Evolutionary conservation across 352 stramenopile species (phyloP).

Genomic region (Phytopythium chamaehyphon): DNA sequence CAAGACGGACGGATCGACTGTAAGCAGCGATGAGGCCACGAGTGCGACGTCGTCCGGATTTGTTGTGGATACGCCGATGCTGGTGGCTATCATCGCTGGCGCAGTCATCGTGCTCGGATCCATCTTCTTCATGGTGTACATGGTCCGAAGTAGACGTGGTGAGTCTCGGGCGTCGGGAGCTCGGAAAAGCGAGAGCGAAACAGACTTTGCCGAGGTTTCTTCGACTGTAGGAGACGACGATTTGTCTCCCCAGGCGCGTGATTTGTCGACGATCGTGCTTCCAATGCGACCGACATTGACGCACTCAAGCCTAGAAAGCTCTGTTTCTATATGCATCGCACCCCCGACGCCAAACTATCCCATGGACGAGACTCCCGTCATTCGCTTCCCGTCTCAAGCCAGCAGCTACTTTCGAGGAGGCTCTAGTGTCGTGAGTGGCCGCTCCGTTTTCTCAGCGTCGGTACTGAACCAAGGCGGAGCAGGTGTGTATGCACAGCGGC

Average conservation of each 20-base stretch:
- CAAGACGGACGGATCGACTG: not conserved
- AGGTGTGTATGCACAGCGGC: not conserved
- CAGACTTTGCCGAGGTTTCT: constrained; percentile 15
- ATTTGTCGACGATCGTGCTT: constrained; percentile 18
- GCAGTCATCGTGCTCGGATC: constrained; percentile 11
- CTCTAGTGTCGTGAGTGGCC: constrained; percentile 9
- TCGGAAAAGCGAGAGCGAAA: constrained; percentile 12
- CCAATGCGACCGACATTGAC: constrained; percentile 7
- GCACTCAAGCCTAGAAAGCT: not conserved
- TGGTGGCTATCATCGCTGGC: constrained; percentile 13
- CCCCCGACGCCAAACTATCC: not conserved
- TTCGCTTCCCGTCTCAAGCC: constrained; percentile 3
- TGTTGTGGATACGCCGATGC: constrained; percentile 1
- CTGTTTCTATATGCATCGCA: not conserved
- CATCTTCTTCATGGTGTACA: constrained; percentile 14
- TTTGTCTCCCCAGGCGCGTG: constrained; percentile 8
- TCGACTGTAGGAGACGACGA: constrained; percentile 6
- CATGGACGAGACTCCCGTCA: not conserved
- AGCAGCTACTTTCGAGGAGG: constrained; percentile 3
- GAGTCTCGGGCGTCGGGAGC: not conserved
- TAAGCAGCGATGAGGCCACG: not conserved
- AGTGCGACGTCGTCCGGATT: not conserved
- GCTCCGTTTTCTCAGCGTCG: constrained; percentile 18
- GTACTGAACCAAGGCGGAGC: constrained; percentile 9
- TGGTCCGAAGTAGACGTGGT: constrained; percentile 12